Conservation (phyloP, 257 asterid species). For the Coffea eugenioides region DNA sequence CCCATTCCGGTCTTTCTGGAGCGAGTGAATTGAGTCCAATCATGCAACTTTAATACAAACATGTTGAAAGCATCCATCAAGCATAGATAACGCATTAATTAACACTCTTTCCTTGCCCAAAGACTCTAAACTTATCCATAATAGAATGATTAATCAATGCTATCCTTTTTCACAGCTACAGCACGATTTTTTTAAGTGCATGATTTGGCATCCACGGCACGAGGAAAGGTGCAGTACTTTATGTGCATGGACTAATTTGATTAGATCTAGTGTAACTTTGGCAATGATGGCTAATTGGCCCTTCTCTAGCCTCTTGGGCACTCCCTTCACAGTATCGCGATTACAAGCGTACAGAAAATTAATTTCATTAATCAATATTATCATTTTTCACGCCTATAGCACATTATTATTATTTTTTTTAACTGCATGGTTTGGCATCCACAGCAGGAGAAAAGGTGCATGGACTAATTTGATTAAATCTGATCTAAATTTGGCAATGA, state of each 20-base stretch:
- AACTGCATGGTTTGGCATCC: not conserved
- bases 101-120: not conserved
- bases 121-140: not conserved
- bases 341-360: slow-evolving; percentile 1
- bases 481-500: not conserved
- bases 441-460: not conserved
- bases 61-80: not conserved
- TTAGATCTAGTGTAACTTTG: not conserved
- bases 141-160: not conserved
- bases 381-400: no score
- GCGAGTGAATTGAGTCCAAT: not conserved
- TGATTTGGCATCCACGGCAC: not conserved
- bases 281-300: no score
- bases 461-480: not conserved
- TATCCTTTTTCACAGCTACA: not conserved
- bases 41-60: not conserved
- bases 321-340: not conserved
- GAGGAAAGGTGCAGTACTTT: not conserved
- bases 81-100: not conserved
- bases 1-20: not conserved
- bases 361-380: no score
- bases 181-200: not conserved
- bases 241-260: not conserved
- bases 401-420: not conserved
- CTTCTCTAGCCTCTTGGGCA: not conserved